Percentiles rank a stretch among this genome's conserved stretches.
phyloP scores from a whole-genome alignment of 1,284 basidiomycete genomes.

The Ganoderma resinaceum region DNA sequence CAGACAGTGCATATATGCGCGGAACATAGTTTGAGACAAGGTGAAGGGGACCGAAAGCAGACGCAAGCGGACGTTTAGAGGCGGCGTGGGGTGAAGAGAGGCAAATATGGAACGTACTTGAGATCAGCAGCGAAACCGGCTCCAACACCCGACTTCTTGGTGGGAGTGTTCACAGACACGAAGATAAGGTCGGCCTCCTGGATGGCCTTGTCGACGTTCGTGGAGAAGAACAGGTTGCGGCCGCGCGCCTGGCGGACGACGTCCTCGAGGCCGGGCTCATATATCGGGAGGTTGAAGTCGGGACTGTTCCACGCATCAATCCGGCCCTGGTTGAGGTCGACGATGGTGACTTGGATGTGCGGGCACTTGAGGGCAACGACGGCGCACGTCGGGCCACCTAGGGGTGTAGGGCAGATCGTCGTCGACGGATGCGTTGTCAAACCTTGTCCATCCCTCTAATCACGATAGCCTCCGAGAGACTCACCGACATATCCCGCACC shows the following conservation, averaged over 20 bases:
- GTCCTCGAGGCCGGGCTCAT: constrained; percentile 96
- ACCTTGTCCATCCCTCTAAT: constrained; percentile 10
- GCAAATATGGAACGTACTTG: constrained; percentile 63
- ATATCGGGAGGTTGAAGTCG: constrained; percentile 86
- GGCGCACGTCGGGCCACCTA: constrained; percentile 93
- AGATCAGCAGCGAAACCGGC: constrained; percentile 98
- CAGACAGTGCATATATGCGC: neutral
- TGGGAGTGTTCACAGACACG: constrained; percentile 95
- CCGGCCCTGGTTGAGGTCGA: constrained; percentile 94
- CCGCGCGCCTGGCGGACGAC: constrained; percentile 91
- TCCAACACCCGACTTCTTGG: constrained; percentile 97
- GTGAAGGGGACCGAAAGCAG: neutral
- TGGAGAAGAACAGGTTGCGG: constrained; percentile 97
- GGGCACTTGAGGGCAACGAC: constrained; percentile 97
- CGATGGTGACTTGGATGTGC: constrained; percentile 94
- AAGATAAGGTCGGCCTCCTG: constrained; percentile 92
- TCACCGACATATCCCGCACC: constrained; percentile 97
- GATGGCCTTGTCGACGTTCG: constrained; percentile 94
- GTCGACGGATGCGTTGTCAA: neutral
- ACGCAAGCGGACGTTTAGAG: constrained; percentile 7
- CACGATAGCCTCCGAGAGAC: constrained; percentile 36
- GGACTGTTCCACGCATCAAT: constrained; percentile 95
- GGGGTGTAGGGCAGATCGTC: neutral
- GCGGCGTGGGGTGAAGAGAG: neutral
- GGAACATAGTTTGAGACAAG: neutral